A percentile compares a stretch with the other conserved stretches of the same genome.
Conservation (phyloP, 306 rosid genomes). For the Comarum palustre region DNA sequence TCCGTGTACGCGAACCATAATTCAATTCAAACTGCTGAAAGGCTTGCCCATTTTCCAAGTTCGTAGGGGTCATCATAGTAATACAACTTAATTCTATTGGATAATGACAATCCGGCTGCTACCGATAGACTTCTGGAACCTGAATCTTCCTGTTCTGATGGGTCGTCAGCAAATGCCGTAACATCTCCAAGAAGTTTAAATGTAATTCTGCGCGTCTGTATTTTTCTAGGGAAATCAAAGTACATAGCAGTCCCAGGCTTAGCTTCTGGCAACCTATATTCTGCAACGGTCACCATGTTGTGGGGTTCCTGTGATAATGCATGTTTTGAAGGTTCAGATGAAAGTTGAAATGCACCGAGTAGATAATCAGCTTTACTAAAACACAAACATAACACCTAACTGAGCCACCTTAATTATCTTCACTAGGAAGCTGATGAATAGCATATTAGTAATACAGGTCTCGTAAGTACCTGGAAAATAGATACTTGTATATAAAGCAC, state of each 20-base stretch:
- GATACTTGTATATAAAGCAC: conserved; percentile 78
- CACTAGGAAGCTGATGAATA: conserved; percentile 23
- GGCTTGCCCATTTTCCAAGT: conserved; percentile 95
- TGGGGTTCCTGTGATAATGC: conserved; percentile 54
- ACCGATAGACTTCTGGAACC: conserved; percentile 45
- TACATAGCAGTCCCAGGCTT: conserved; percentile 82
- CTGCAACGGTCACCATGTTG: conserved; percentile 56
- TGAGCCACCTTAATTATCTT: conserved; percentile 11
- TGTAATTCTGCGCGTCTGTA: conserved; percentile 63
- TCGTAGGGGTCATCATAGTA: conserved; percentile 86
- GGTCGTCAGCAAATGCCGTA: conserved; percentile 77
- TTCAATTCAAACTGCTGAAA: conserved; percentile 57
- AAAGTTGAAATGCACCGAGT: neutral
- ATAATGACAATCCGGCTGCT: conserved; percentile 71
- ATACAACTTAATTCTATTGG: conserved; percentile 70
- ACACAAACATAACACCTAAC: neutral
- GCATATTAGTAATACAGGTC: conserved; percentile 21
- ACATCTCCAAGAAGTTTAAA: conserved; percentile 88
- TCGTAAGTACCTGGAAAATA: conserved; percentile 64
- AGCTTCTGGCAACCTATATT: conserved; percentile 90
- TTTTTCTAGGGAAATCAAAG: conserved; percentile 74
- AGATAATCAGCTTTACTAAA: neutral
- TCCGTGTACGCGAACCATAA: neutral
- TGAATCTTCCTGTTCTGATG: conserved; percentile 73
- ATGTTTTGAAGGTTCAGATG: conserved; percentile 8